phyloP scores from a whole-genome alignment of 768 basidiomycete genomes.

The Mrakia blollopis region DNA sequence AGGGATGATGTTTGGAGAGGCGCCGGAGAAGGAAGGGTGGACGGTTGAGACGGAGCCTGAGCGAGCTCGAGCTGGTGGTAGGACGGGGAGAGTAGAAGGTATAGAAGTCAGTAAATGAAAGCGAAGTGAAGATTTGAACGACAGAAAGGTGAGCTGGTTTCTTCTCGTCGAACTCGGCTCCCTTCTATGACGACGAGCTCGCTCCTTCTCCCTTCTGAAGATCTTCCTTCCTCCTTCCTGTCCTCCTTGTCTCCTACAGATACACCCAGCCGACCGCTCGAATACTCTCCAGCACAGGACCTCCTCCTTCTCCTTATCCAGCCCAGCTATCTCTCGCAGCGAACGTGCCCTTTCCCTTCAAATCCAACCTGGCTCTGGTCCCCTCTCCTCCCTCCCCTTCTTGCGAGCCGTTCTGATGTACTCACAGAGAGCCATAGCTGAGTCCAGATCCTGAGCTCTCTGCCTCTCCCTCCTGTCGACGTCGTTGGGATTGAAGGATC shows the following conservation, averaged over 20 bases:
- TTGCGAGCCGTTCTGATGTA: conserved; percentile 11
- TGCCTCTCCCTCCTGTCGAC: conserved; percentile 77
- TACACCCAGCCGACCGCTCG: neutral
- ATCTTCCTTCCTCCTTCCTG: neutral
- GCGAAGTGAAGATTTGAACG: neutral
- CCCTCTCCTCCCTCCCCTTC: conserved; percentile 5
- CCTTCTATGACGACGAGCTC: neutral
- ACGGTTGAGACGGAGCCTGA: conserved; percentile 33
- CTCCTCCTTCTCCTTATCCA: neutral
- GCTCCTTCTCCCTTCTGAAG: neutral
- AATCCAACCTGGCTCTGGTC: neutral
- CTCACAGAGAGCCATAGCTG: conserved; percentile 58
- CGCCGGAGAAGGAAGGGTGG: conserved; percentile 5
- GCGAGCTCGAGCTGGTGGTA: conserved; percentile 47
- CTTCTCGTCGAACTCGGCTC: neutral
- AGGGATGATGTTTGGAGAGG: neutral
- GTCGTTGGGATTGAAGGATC: conserved; percentile 54
- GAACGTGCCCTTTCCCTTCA: neutral
- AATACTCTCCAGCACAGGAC: neutral
- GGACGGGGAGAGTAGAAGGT: conserved; percentile 40
- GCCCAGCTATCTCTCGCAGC: neutral
- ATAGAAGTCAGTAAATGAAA: neutral
- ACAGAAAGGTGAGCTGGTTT: neutral
- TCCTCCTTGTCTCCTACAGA: neutral
- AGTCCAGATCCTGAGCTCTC: conserved; percentile 84